A percentile compares a stretch with the other conserved stretches of the same genome.
These are phyloP conservation scores for Emmonsiellopsis sp. DNA, from an alignment of 2,329 filamentous ascomycete species.

Conservation along the genomic window DNA sequence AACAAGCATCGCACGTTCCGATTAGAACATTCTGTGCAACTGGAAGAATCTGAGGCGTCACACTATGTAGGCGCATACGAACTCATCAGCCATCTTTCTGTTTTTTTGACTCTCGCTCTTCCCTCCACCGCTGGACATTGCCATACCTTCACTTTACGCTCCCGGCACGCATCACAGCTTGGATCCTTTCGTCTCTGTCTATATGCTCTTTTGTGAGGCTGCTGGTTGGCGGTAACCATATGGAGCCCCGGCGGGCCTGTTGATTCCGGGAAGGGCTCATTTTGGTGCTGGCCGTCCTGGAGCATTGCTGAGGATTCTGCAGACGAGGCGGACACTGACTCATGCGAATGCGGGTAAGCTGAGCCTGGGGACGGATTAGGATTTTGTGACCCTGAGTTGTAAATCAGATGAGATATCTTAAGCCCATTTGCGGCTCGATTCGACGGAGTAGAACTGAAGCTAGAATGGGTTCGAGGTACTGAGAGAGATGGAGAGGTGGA, in stretches of 20 bases:
- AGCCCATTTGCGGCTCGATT: constrained; percentile 30
- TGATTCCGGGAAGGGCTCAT: constrained; percentile 33
- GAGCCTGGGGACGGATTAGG: constrained; percentile 17
- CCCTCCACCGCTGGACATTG: too few species aligned
- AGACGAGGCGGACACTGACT: constrained; percentile 30
- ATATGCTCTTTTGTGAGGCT: constrained; percentile 85
- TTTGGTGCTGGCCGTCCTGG: constrained; percentile 25
- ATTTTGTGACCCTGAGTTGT: constrained; percentile 23
- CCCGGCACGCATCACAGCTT: constrained; percentile 92
- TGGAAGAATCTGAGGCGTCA: constrained; percentile 90
- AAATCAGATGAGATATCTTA: constrained; percentile 33
- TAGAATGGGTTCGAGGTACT: constrained; percentile 8
- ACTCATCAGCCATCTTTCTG: not conserved
- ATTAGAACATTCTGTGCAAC: constrained; percentile 95
- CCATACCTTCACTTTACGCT: constrained; percentile 58
- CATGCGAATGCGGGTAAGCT: constrained; percentile 29
- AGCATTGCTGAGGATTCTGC: constrained; percentile 26
- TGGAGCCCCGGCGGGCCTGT: constrained; percentile 19
- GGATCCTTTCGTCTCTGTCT: constrained; percentile 91
- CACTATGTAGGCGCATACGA: constrained; percentile 43
- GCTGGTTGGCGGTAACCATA: constrained; percentile 41
- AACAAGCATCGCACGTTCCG: constrained; percentile 97
- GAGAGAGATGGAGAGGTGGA: constrained; percentile 16
- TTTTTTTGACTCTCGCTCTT: too few species aligned
- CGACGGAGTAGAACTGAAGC: constrained; percentile 20